Evolutionary conservation across 2,329 filamentous ascomycete species (phyloP).

Genomic region (Apiospora pterosperma): DNA sequence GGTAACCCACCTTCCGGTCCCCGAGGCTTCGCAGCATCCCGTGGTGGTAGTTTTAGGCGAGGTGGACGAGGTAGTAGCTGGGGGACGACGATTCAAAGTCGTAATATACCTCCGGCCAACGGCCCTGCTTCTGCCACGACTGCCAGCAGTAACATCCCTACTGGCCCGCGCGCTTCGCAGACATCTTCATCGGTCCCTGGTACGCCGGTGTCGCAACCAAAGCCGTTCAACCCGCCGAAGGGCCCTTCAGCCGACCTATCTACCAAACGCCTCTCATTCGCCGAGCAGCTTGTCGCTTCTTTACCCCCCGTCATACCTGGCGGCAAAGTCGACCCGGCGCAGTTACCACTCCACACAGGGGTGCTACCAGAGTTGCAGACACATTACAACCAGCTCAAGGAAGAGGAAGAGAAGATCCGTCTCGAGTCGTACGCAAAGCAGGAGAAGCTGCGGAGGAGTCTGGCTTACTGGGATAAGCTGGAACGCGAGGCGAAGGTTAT

Average conservation of each 20-base stretch:
- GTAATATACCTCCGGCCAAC: constrained; percentile 22
- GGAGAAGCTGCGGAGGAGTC: constrained; percentile 50
- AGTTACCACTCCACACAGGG: constrained; percentile 41
- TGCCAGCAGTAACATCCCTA: constrained; percentile 27
- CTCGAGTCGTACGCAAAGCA: constrained; percentile 51
- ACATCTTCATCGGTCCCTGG: constrained; percentile 33
- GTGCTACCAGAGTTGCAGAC: constrained; percentile 51
- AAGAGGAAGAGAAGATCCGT: constrained; percentile 56
- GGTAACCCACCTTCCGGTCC: constrained; percentile 52
- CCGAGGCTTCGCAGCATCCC: constrained; percentile 48
- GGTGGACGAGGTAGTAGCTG: constrained; percentile 45
- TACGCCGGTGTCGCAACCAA: constrained; percentile 34
- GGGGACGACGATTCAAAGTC: constrained; percentile 27
- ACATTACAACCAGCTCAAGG: constrained; percentile 51
- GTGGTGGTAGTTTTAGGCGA: constrained; percentile 42
- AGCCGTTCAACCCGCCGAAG: constrained; percentile 56
- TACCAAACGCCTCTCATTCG: constrained; percentile 34
- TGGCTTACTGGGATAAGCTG: constrained; percentile 51
- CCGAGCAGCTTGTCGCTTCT: constrained; percentile 48
- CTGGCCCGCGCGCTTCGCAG: constrained; percentile 23
- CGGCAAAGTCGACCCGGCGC: constrained; percentile 49
- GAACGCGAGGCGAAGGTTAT: constrained; percentile 52
- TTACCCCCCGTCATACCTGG: constrained; percentile 51
- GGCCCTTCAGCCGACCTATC: constrained; percentile 42
- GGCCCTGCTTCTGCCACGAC: constrained; percentile 35